Evolutionary conservation across 176 grass and related monocot species (phyloP).

Genomic region (Eleusine indica): DNA sequence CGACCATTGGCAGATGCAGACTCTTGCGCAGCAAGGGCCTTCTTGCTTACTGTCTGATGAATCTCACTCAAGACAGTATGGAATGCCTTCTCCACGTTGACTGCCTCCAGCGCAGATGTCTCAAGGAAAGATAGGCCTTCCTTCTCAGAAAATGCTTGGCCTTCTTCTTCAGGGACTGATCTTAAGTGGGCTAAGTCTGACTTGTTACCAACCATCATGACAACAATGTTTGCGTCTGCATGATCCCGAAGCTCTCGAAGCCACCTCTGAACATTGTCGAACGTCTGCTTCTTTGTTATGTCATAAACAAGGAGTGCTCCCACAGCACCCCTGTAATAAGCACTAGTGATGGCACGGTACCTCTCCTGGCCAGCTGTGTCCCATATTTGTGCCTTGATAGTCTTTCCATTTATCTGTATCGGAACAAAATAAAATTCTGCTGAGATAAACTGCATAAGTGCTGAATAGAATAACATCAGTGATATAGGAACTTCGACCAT

Average conservation of each 20-base stretch:
- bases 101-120: constrained; percentile 63
- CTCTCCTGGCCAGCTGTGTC: constrained; percentile 76
- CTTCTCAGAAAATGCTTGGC: constrained; percentile 49
- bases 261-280: constrained; percentile 70
- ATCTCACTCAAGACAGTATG: constrained; percentile 61
- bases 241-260: constrained; percentile 64
- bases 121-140: constrained; percentile 65
- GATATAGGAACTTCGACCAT: neutral
- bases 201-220: constrained; percentile 68
- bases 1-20: constrained; percentile 38
- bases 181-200: constrained; percentile 57
- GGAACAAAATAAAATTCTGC: constrained; percentile 11
- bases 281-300: constrained; percentile 70
- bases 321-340: constrained; percentile 64
- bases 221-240: constrained; percentile 66
- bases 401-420: constrained; percentile 61
- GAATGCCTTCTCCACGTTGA: constrained; percentile 69
- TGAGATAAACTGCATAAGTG: neutral
- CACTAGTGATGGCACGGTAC: constrained; percentile 75
- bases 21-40: constrained; percentile 59
- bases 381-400: constrained; percentile 74
- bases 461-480: neutral
- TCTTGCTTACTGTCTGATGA: constrained; percentile 69
- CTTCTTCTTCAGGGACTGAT: constrained; percentile 61
- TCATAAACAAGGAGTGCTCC: constrained; percentile 63